Conservation (phyloP, 495 filamentous ascomycete species). For the Annulohypoxylon stygium region DNA sequence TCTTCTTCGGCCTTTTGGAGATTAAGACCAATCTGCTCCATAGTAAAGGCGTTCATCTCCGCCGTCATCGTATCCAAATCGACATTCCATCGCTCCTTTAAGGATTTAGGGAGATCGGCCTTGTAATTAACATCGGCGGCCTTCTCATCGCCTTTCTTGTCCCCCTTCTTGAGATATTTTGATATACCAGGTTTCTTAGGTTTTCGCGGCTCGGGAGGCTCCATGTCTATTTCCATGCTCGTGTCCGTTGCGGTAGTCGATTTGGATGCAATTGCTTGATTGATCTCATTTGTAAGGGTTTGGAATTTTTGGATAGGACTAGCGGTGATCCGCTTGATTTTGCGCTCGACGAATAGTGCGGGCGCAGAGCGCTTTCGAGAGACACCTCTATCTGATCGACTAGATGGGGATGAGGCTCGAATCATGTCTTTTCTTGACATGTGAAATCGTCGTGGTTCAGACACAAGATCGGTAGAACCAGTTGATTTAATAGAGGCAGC, state of each 20-base stretch:
- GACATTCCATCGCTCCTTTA: constrained; percentile 55
- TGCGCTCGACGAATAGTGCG: constrained; percentile 64
- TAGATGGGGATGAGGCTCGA: constrained; percentile 40
- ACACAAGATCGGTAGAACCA: constrained; percentile 13
- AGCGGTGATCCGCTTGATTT: constrained; percentile 51
- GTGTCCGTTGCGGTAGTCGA: constrained; percentile 38
- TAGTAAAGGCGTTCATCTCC: constrained; percentile 64
- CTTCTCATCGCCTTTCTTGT: constrained; percentile 19
- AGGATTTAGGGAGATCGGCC: constrained; percentile 56
- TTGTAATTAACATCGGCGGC: constrained; percentile 42
- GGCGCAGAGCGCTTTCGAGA: constrained; percentile 56
- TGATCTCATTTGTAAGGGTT: constrained; percentile 24
- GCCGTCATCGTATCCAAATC: constrained; percentile 61
- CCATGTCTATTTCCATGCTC: constrained; percentile 42
- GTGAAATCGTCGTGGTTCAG: constrained; percentile 61
- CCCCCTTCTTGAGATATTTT: constrained; percentile 34
- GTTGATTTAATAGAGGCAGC: constrained; percentile 7
- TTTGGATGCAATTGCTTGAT: background rate
- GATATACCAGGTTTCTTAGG: constrained; percentile 51
- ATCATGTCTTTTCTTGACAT: constrained; percentile 57
- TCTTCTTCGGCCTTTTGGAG: constrained; percentile 55
- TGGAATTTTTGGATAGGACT: constrained; percentile 40
- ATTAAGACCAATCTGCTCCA: constrained; percentile 63
- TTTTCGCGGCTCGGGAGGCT: constrained; percentile 40
- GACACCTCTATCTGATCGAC: constrained; percentile 39